A percentile compares a stretch with the other conserved stretches of the same genome.
Conservation (phyloP, 208 protist species). For the Acanthamoeba castellanii region DNA sequence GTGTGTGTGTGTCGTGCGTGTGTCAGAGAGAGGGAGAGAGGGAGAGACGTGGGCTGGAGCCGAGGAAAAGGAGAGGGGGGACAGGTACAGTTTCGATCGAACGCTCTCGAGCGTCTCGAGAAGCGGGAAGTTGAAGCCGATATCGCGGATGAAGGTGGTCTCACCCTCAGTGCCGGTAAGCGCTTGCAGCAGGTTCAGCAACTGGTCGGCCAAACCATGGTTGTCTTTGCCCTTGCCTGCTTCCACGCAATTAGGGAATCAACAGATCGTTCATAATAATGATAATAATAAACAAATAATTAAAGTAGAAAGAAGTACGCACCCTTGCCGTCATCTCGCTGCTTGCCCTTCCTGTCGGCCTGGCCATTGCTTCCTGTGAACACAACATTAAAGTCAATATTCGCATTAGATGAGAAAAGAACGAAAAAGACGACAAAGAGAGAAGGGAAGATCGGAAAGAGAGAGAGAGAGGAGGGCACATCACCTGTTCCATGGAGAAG, state of each 20-base stretch:
- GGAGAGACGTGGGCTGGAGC: neutral
- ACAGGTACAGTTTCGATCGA: conserved; percentile 5
- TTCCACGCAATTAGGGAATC: neutral
- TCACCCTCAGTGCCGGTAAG: conserved; percentile 51
- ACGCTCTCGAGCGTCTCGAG: conserved; percentile 34
- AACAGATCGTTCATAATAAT: neutral
- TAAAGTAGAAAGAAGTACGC: neutral
- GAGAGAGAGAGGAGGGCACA: neutral
- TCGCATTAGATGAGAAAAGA: neutral
- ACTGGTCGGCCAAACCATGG: neutral
- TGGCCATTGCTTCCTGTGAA: neutral
- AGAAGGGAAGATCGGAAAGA: neutral
- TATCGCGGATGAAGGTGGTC: conserved; percentile 37
- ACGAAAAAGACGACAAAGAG: too few species aligned
- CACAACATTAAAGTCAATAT: neutral
- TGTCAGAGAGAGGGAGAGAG: too few species aligned
- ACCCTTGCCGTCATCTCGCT: conserved; percentile 49
- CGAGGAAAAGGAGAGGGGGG: neutral
- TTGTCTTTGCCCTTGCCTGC: conserved; percentile 51
- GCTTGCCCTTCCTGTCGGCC: conserved; percentile 56
- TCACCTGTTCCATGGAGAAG: neutral
- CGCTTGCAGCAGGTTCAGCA: conserved; percentile 53
- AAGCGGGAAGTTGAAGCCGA: conserved; percentile 44
- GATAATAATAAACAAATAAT: neutral
- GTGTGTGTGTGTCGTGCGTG: too few species aligned